Conservation (phyloP, 257 asterid genomes). For the Catharanthus roseus region DNA sequence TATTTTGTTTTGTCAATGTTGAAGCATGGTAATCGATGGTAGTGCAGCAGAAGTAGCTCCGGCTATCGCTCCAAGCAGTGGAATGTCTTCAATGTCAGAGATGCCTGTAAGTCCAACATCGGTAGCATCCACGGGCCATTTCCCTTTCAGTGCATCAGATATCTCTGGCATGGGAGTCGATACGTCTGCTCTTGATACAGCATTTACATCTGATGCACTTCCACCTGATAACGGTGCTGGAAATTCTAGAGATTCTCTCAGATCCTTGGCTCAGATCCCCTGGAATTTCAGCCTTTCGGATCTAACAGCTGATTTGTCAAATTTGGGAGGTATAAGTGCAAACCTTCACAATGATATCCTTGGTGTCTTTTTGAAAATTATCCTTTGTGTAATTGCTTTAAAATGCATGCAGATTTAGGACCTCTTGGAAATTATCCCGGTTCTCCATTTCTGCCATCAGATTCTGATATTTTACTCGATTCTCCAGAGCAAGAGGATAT, state of each 20-base stretch:
- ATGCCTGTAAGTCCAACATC: conserved; percentile 88
- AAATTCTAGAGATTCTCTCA: conserved; percentile 70
- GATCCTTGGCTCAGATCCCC: conserved; percentile 81
- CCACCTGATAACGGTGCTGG: conserved; percentile 78
- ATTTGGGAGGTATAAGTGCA: conserved; percentile 55
- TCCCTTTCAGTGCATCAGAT: conserved; percentile 78
- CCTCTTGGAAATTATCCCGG: conserved; percentile 89
- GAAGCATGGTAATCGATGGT: conserved; percentile 69
- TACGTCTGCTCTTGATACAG: conserved; percentile 68
- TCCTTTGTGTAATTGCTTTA: conserved; percentile 12
- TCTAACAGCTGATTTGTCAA: conserved; percentile 83
- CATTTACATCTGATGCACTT: conserved; percentile 81
- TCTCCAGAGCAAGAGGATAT: conserved; percentile 86
- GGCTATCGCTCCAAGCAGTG: conserved; percentile 58
- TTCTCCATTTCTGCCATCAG: conserved; percentile 90
- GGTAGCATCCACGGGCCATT: conserved; percentile 89
- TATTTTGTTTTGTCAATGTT: conserved; percentile 5
- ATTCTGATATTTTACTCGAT: conserved; percentile 88
- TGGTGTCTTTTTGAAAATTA: neutral
- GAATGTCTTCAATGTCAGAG: conserved; percentile 67
- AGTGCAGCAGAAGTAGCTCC: conserved; percentile 50
- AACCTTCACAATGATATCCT: neutral
- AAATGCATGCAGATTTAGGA: conserved; percentile 66
- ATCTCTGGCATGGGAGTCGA: conserved; percentile 86
- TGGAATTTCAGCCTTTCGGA: conserved; percentile 92